These are phyloP conservation scores for Pythium aquatile DNA, from an alignment of 352 stramenopile species.

Conservation along the genomic window DNA sequence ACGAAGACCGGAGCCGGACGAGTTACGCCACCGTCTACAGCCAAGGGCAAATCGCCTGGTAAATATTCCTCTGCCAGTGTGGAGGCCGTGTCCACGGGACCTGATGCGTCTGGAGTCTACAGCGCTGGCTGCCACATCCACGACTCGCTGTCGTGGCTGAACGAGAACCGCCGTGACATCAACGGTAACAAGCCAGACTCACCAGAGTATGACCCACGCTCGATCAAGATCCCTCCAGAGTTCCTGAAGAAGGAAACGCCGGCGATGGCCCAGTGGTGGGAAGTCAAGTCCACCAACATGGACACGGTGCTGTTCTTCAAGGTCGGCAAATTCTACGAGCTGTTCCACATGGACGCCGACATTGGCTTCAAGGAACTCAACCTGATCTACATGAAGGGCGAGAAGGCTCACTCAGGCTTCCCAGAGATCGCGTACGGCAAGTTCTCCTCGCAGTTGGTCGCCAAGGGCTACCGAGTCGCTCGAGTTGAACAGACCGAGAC, in stretches of 20 bases:
- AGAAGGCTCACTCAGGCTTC: slow-evolving; percentile 97
- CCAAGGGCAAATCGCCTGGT: slow-evolving; percentile 20
- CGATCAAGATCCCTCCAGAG: slow-evolving; percentile 85
- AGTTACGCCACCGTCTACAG: slow-evolving; percentile 21
- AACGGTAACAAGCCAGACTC: slow-evolving; percentile 79
- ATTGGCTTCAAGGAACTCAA: slow-evolving; percentile 94
- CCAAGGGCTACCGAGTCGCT: slow-evolving; percentile 96
- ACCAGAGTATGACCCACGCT: slow-evolving; percentile 92
- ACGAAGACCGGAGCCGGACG: slow-evolving; percentile 14
- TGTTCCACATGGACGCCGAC: slow-evolving; percentile 98
- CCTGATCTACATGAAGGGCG: slow-evolving; percentile 99
- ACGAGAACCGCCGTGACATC: slow-evolving; percentile 85
- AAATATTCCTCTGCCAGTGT: slow-evolving; percentile 15
- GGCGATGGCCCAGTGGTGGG: slow-evolving; percentile 98
- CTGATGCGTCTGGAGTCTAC: slow-evolving; percentile 34
- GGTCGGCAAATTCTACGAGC: slow-evolving; percentile 97
- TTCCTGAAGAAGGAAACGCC: slow-evolving; percentile 92
- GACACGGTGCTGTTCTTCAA: slow-evolving; percentile 99
- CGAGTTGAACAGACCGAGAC: slow-evolving; percentile 99
- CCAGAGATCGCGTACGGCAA: slow-evolving; percentile 98
- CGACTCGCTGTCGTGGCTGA: slow-evolving; percentile 91
- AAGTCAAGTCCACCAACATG: slow-evolving; percentile 96
- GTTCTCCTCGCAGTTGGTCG: slow-evolving; percentile 94
- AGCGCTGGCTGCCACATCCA: slow-evolving; percentile 82
- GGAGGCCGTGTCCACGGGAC: slow-evolving; percentile 24